These are phyloP conservation scores for Boletellus sp. DNA, from an alignment of 768 basidiomycete species.

Conservation along the genomic window DNA sequence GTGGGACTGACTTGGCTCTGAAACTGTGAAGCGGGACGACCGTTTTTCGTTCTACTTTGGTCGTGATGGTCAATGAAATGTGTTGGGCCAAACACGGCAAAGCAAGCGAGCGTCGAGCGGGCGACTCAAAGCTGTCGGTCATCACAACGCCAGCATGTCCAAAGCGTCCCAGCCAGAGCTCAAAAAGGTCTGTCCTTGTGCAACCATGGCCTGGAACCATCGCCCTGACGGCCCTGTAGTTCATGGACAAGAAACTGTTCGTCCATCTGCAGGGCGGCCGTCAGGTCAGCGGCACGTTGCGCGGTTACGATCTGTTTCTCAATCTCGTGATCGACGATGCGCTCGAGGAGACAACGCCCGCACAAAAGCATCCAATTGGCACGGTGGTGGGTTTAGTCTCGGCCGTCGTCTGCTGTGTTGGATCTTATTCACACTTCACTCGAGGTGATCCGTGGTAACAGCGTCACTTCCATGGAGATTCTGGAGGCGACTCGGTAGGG, in stretches of 20 bases:
- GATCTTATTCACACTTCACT: conserved; percentile 6
- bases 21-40: background rate
- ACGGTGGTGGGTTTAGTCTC: conserved; percentile 70
- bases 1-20: conserved; percentile 11
- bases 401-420: background rate
- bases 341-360: conserved; percentile 84
- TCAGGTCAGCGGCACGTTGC: conserved; percentile 90
- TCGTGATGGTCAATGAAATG: background rate
- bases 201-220: background rate
- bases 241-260: conserved; percentile 98
- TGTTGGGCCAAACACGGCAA: conserved; percentile 30
- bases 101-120: conserved; percentile 19
- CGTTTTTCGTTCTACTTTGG: background rate
- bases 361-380: conserved; percentile 86
- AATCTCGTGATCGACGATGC: conserved; percentile 98
- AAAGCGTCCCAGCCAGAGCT: conserved; percentile 96
- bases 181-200: conserved; percentile 74
- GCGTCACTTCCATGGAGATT: conserved; percentile 93
- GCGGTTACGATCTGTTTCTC: conserved; percentile 98
- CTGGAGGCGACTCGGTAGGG: conserved; percentile 55
- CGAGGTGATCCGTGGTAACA: conserved; percentile 95
- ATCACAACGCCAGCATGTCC: conserved; percentile 53
- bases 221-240: conserved; percentile 43
- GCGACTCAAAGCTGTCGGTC: background rate
- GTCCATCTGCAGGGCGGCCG: conserved; percentile 92